Conservation (phyloP, 345 rosid species). For the Orychophragmus violaceus region DNA sequence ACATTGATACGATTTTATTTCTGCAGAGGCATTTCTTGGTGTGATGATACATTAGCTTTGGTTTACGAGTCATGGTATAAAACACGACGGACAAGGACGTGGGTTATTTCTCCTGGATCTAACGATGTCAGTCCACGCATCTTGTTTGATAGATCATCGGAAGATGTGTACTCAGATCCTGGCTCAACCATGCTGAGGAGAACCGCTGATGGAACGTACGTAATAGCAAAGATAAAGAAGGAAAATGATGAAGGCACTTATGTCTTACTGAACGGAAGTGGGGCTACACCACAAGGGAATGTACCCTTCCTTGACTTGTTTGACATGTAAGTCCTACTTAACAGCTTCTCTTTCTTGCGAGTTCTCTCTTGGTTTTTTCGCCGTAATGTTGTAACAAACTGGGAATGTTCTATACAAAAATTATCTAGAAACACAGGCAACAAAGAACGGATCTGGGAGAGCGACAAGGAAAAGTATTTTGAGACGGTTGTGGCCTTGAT, state of each 20-base stretch:
- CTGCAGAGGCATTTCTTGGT: slow-evolving; percentile 87
- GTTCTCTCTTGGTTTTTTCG: neutral
- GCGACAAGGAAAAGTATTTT: slow-evolving; percentile 79
- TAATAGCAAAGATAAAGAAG: slow-evolving; percentile 81
- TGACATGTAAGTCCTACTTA: slow-evolving; percentile 64
- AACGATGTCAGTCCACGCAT: slow-evolving; percentile 58
- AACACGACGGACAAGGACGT: slow-evolving; percentile 77
- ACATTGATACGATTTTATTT: no score
- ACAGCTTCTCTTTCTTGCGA: slow-evolving; percentile 8
- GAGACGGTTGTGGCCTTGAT: slow-evolving; percentile 87
- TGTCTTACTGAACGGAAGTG: slow-evolving; percentile 78
- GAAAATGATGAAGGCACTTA: slow-evolving; percentile 55
- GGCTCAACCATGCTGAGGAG: slow-evolving; percentile 94
- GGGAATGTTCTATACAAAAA: slow-evolving; percentile 16
- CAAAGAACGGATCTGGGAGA: slow-evolving; percentile 97
- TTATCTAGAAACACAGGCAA: slow-evolving; percentile 70
- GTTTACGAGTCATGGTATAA: slow-evolving; percentile 95
- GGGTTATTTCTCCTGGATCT: slow-evolving; percentile 81
- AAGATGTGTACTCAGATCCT: slow-evolving; percentile 96
- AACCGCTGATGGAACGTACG: slow-evolving; percentile 63
- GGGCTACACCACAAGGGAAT: slow-evolving; percentile 95
- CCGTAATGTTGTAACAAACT: slow-evolving; percentile 6
- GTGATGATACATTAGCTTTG: slow-evolving; percentile 84
- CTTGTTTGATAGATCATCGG: slow-evolving; percentile 91
- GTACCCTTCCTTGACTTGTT: slow-evolving; percentile 94